Base-by-base conservation (phyloP, 176 grass and related monocot species). In the Avena atlantica region DNA sequence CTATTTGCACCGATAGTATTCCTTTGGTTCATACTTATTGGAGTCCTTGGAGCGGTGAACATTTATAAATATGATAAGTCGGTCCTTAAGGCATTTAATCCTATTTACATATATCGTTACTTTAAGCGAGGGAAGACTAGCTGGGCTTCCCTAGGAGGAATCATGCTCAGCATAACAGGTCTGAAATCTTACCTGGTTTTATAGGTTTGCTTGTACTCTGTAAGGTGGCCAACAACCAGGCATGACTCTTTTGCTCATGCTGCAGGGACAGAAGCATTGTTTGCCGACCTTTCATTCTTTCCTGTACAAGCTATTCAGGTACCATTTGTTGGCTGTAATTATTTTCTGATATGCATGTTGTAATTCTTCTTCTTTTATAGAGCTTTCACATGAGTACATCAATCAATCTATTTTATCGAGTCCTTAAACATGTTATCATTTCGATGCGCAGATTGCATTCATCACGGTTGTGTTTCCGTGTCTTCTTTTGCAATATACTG, bases 101-200 rank as follows among this genome's bases (percentile, higher is more conserved):
- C 95, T 59, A 21, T 90, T 13, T 92, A 91, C 78, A 85, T 97
- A 82, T 91, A 84, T 83, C 62, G 61, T 36, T 97, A 95, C 63
- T 91, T 97, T 25, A 95, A 86, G 48, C 49, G 87, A 52, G 89
- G 91, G 40, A 93, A 58, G 42, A 67, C 3, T 62, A 89, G 88
- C n/a, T 98, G 95, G 95, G 70, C 85, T 70, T 98, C 95, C 15
- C 85, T 98, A 61, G 95, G 95, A 67, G 95, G 95, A 88, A 95
- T 98, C 78, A 88, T 98, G 85, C 95, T 98, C 36, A 93, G 95
- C 80, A 95, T 95, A 87, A 98, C 93, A 93, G 95, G 93, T 93
- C 27, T 8, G 24, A 80, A 45, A 6, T 29, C 52, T 83, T 80
- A 15, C 59, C 17, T 78, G 17, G 9, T 62, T 69, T 84, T 31